Evolutionary conservation across 2,329 filamentous ascomycete genomes (phyloP).

Genomic region (Fusarium sublunatum): DNA sequence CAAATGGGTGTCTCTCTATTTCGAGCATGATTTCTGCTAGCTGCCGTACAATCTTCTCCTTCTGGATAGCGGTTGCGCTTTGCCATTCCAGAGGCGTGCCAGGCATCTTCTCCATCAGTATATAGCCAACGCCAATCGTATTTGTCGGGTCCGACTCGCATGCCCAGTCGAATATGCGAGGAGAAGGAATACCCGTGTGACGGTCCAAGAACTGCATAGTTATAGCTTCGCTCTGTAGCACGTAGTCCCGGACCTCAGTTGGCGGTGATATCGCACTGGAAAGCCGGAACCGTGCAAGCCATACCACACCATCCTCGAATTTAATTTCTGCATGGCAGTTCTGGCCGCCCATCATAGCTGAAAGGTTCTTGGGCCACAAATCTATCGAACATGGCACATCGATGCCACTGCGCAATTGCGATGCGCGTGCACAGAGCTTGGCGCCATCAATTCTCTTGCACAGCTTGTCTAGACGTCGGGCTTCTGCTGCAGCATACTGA

Average conservation of each 20-base stretch:
- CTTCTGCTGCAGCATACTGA: constrained; percentile 8
- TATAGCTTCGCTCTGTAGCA: constrained; percentile 10
- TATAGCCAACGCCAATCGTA: constrained; percentile 52
- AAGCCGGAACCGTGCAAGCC: constrained; percentile 12
- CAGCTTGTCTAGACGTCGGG: constrained; percentile 10
- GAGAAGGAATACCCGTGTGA: constrained; percentile 9
- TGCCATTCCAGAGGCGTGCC: constrained; percentile 52
- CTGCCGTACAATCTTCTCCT: constrained; percentile 48
- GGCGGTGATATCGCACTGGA: constrained; percentile 3
- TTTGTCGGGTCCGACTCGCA: constrained; percentile 49
- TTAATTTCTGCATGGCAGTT: constrained; percentile 16
- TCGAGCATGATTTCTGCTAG: constrained; percentile 49
- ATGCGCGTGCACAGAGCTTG: constrained; percentile 4
- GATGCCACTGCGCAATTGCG: constrained; percentile 11
- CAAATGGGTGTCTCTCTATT: constrained; percentile 49
- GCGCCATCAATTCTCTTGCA: constrained; percentile 6
- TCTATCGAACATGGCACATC: constrained; percentile 2
- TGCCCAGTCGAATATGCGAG: constrained; percentile 13
- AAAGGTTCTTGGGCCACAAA: constrained; percentile 1
- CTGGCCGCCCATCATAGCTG: constrained; percentile 16
- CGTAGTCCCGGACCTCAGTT: constrained; percentile 5
- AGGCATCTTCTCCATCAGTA: constrained; percentile 56
- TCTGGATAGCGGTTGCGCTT: constrained; percentile 42
- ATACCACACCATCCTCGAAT: constrained; percentile 10
- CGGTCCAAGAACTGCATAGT: constrained; percentile 10